Base-by-base conservation (phyloP, 768 basidiomycete genomes). In the Podaxis sp. region DNA sequence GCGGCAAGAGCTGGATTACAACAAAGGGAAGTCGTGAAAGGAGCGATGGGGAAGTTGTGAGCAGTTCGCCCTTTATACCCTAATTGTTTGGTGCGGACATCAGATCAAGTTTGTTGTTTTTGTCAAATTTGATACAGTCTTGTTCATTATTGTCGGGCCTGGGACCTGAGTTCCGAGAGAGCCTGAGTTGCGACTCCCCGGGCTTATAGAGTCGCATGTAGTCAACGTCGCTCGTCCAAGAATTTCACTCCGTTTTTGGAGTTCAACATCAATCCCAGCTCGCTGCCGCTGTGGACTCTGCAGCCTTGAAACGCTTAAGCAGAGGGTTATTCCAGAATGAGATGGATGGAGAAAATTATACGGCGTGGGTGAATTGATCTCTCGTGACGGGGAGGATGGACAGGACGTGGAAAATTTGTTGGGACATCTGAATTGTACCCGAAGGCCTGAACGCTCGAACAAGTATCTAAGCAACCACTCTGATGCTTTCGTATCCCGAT, bases 1-100 rank as follows among this genome's bases (percentile, higher is more conserved):
- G 40, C 52, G 66, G 42, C 33, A 49, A 54, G 42, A 59, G 46
- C 63, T 56, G 52, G 51, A 63, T 51, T 19, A 56, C n/a, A 65
- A 19, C 36, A 40, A 54, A 15, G 54, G 44, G 33, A 9, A 17
- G 55, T 22, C 40, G 39, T 22, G 12, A 48, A 28, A 9, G 26
- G 12, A 28, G 33, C 17, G 33, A 26, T 49, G 13, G 17, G n/a
- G 28, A 17, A n/a, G 36, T 13, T 26, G n/a, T 36, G 12, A n/a
- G 46, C 22, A 49, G 17, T 13, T 40, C 48, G 24, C 30, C 13
- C 55, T 63, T 56, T 63, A 61, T 56, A 57, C 28, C 38, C 38
- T 28, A 33, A 26, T 49, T 63, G 46, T 57, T 55, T 63, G 36
- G 13, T 24, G 12, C 40, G 44, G 52, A 26, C 40, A 61, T 55